Conservation (phyloP, 176 grass and related monocot species). For the Cocos nucifera region DNA sequence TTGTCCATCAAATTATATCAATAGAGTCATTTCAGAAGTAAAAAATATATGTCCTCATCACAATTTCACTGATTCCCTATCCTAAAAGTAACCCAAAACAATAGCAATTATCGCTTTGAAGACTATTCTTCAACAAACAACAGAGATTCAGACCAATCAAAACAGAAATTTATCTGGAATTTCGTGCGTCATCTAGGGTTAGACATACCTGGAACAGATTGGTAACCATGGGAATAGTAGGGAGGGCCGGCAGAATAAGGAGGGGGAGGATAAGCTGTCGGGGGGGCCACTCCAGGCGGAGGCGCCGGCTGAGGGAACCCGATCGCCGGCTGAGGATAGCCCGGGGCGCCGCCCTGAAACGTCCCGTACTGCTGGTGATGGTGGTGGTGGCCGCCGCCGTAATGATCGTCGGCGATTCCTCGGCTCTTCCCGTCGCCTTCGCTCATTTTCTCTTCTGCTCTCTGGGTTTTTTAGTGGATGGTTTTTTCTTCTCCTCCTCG, state of each 20-base stretch:
- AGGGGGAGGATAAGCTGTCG: conserved; percentile 24
- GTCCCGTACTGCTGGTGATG: conserved; percentile 61
- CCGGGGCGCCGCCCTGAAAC: conserved; percentile 36
- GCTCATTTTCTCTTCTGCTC: too few relatives aligned
- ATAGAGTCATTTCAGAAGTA: too few relatives aligned
- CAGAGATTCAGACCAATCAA: too few relatives aligned
- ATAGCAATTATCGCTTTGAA: too few relatives aligned
- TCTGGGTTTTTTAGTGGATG: too few relatives aligned
- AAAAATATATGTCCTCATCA: too few relatives aligned
- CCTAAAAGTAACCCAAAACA: too few relatives aligned
- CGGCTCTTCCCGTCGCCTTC: conserved; percentile 12
- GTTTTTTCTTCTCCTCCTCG: too few relatives aligned
- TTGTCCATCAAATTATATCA: too few relatives aligned
- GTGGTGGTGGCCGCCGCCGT: not conserved
- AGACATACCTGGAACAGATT: conserved; percentile 49
- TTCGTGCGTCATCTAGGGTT: not conserved
- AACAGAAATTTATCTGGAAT: too few relatives aligned
- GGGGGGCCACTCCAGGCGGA: conserved; percentile 23
- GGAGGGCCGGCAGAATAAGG: conserved; percentile 37
- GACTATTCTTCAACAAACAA: too few relatives aligned
- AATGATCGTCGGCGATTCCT: not conserved
- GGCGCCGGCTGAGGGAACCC: conserved; percentile 61
- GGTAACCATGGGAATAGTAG: conserved; percentile 68
- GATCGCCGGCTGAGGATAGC: conserved; percentile 46
- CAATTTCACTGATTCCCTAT: too few relatives aligned